Conservation (phyloP, 192 early-diverging fungal species). For the Powellomyces hirtus region DNA sequence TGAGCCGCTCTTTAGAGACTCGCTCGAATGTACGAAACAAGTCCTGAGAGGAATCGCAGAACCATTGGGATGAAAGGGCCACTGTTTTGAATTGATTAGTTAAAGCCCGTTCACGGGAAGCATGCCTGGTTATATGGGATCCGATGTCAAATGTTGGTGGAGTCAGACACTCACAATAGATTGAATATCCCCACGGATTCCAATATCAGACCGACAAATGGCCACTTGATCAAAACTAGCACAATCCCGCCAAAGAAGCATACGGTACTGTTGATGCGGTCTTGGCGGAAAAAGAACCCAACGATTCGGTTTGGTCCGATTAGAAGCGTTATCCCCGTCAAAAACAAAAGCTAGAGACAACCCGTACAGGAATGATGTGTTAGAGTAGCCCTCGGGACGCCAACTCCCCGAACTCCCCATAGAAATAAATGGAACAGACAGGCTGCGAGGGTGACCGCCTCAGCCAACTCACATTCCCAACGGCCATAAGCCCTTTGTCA, state of each 20-base stretch:
- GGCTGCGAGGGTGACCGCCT: not conserved
- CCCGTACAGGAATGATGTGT: not conserved
- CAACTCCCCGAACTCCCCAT: not conserved
- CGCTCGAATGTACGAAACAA: no score
- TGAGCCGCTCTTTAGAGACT: no score
- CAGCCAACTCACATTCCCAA: slow-evolving; percentile 78
- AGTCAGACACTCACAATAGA: slow-evolving; percentile 57
- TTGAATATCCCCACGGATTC: slow-evolving; percentile 95
- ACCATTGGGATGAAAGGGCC: no score
- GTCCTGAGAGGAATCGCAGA: no score
- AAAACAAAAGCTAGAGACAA: slow-evolving; percentile 72
- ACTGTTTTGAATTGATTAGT: no score
- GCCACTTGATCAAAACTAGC: slow-evolving; percentile 87
- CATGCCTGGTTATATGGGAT: no score
- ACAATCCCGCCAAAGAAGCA: slow-evolving; percentile 86
- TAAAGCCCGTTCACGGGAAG: no score
- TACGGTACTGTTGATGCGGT: slow-evolving; percentile 82
- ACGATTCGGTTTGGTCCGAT: slow-evolving; percentile 85
- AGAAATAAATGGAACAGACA: not conserved
- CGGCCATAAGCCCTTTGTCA: slow-evolving; percentile 91
- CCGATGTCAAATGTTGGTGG: no score
- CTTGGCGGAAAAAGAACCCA: slow-evolving; percentile 76
- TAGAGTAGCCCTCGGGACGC: not conserved
- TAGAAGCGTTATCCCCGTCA: slow-evolving; percentile 80
- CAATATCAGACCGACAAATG: slow-evolving; percentile 81